Conservation (phyloP, 768 basidiomycete genomes). For the Rickenella mellea region DNA sequence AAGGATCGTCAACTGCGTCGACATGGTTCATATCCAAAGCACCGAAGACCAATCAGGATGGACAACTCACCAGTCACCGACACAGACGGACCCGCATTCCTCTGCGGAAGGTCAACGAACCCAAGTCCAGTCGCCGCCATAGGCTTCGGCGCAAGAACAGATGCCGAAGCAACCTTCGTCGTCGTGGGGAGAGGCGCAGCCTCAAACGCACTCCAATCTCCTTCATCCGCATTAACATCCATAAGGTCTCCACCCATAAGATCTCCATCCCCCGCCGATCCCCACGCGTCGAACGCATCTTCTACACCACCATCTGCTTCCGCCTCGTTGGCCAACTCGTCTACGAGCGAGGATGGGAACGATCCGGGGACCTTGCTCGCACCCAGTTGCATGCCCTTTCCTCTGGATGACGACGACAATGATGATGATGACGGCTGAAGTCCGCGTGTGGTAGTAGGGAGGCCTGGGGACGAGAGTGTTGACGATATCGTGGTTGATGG, state of each 20-base stretch:
- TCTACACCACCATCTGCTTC: conserved; percentile 31
- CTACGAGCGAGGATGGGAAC: conserved; percentile 30
- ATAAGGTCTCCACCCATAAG: conserved; percentile 83
- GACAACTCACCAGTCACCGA: background rate
- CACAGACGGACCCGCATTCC: background rate
- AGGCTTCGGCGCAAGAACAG: conserved; percentile 17
- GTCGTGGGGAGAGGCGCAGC: conserved; percentile 20
- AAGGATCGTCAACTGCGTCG: conserved; percentile 6
- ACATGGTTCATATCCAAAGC: too few species aligned
- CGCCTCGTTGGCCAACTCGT: conserved; percentile 51
- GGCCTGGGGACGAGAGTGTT: conserved; percentile 6
- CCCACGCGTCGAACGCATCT: conserved; percentile 16
- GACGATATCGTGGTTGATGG: conserved; percentile 17
- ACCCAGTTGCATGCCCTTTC: conserved; percentile 65
- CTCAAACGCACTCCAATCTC: conserved; percentile 96
- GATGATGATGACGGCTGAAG: conserved; percentile 5
- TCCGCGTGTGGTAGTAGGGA: conserved; percentile 6
- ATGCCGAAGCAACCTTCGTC: conserved; percentile 21
- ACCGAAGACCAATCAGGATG: too few species aligned
- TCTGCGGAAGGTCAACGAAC: conserved; percentile 10
- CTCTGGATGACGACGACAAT: conserved; percentile 22
- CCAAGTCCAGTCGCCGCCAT: conserved; percentile 16
- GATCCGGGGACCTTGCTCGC: conserved; percentile 35
- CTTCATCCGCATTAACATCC: conserved; percentile 87
- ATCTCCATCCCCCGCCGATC: conserved; percentile 21